Base-by-base conservation (phyloP, 1,284 basidiomycete species). In the Sanghuangporus sanghuang region DNA sequence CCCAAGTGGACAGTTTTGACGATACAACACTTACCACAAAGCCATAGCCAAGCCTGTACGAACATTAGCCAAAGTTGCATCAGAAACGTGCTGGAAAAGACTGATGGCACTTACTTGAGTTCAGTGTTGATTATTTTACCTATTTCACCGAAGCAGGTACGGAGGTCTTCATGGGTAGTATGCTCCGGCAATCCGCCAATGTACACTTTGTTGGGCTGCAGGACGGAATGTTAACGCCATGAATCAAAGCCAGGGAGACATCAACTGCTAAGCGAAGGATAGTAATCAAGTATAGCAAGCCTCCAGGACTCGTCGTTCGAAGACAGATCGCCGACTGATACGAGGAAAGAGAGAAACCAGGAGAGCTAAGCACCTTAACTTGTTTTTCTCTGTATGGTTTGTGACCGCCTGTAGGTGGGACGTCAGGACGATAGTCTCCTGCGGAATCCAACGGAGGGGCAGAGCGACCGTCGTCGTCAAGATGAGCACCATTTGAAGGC, bases 181-280 rank as follows among this genome's bases (percentile, higher is more conserved):
- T 91, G 82, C 75, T 92, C 89, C 66, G 91, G 92, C 67, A 93
- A 82, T 68, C 91, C 91, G 71, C 91, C 91, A 72, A 93, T 86
- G 73, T 93, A 93, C 74, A 93, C 87, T 79, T 93, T 93, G 79
- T 92, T 92, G 77, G 89, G 87, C 90, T 93, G 76, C 69, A 81
- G 78, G 79, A 79, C 84, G 75, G 84, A 80, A 76, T 42, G 81
- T 87, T 78, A 87, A 87, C 83, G 53, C 6, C 77, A 77, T 76
- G 66, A 69, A 64, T 70, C 71, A 78, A 71, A 79, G 75, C n/a
- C 14, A 7, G 38, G 3, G 77, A 73, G 21, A 46, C 16, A 46
- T 46, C 44, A 18, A 46, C 8, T n/a, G 44, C 44, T 18, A 46
- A n/a, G 44, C 21, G 44, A 18, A 46, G 44, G 44, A 7, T 7